Evolutionary conservation across 106 monocot genomes (phyloP).

Genomic region (Acorus calamus): DNA sequence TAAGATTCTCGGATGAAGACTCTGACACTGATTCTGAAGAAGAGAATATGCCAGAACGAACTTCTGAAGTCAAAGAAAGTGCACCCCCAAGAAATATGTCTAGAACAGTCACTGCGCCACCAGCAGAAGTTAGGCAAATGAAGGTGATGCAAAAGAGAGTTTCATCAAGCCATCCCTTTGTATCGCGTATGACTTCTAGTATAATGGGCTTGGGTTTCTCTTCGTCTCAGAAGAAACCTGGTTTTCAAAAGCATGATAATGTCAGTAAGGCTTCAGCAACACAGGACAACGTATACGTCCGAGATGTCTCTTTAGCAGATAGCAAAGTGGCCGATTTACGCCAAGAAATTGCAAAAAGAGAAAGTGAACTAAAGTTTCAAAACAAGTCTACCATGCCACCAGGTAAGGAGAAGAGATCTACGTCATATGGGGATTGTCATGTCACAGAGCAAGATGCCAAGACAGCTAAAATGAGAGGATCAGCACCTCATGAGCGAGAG

Average conservation of each 20-base stretch:
- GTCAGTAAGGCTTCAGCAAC: neutral
- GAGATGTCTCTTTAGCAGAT: neutral
- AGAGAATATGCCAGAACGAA: constrained; percentile 2
- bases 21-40: constrained; percentile 11
- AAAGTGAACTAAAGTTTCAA: constrained; percentile 3
- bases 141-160: neutral
- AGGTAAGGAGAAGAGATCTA: constrained; percentile 3
- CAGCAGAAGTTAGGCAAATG: neutral
- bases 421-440: neutral
- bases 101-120: neutral
- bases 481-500: too few species aligned
- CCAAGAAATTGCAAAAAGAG: neutral
- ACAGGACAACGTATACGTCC: neutral
- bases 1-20: constrained; percentile 23
- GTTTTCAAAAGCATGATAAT: neutral
- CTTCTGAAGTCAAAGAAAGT: neutral
- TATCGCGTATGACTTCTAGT: neutral
- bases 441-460: neutral
- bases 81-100: neutral
- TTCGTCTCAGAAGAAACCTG: neutral
- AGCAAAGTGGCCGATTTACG: neutral
- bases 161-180: constrained; percentile 2
- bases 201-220: neutral
- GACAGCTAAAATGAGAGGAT: too few species aligned
- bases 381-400: neutral